A percentile compares a stretch with the other conserved stretches of the same genome.
Evolutionary conservation across 2,329 filamentous ascomycete species (phyloP).

Genomic region (Colletotrichum lini): DNA sequence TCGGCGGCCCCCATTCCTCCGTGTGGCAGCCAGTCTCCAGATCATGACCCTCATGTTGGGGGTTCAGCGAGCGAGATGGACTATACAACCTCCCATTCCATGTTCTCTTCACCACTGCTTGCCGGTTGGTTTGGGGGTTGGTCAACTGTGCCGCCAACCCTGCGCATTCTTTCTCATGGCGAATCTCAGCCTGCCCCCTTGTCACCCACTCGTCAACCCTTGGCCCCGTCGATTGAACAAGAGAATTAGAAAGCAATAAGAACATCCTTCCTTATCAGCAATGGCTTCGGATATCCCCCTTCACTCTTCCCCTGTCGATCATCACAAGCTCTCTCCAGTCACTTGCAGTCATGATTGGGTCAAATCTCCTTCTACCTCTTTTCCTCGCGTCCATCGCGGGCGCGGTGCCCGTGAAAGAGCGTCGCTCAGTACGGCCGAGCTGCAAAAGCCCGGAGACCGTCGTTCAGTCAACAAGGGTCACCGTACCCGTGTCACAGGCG

Average conservation of each 20-base stretch:
- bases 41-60: neutral
- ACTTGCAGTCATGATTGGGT: conserved; percentile 20
- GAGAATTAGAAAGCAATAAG: neutral
- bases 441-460: conserved; percentile 14
- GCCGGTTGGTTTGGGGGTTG: conserved; percentile 18
- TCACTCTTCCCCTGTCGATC: conserved; percentile 9
- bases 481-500: conserved; percentile 4
- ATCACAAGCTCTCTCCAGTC: conserved; percentile 12
- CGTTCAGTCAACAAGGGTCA: conserved; percentile 8
- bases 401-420: conserved; percentile 23
- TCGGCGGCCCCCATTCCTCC: conserved; percentile 5
- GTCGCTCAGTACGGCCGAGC: neutral
- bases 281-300: neutral
- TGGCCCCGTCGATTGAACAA: neutral
- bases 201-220: neutral
- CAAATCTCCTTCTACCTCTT: conserved; percentile 23
- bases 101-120: neutral
- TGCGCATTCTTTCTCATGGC: conserved; percentile 25
- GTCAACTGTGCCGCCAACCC: conserved; percentile 12
- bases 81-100: neutral
- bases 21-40: neutral
- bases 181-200: neutral
- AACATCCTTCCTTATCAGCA: neutral
- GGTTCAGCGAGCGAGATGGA: neutral
- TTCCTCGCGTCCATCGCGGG: conserved; percentile 28